Evolutionary conservation across 176 grass and related monocot genomes (phyloP), one percentile per base, ranked within the genome.

Genomic region (Lolium rigidum): DNA sequence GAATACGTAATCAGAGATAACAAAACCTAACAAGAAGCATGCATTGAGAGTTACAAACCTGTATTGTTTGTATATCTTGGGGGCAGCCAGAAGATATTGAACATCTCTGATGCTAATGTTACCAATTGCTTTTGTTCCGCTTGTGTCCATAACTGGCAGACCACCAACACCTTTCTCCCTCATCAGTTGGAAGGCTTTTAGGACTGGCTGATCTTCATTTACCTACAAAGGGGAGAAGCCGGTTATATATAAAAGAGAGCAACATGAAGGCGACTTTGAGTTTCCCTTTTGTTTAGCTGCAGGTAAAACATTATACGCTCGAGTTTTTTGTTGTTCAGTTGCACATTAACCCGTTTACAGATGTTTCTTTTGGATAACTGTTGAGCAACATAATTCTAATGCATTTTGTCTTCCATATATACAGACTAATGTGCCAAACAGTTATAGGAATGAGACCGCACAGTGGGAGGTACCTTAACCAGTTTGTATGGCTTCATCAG

Each of bases 91-190:
- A 90, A 99, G 97, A 93, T 97, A 99, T 28, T 99, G 97, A 17
- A 99, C 90, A 88, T 99, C 97, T 91, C 97, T 99, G 55, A 99
- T 94, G 77, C 97, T 99, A 81, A 99, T 97, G 58, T 99, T 99
- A 54, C 97, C 97, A 73, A 91, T 86, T 74, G 84, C 92, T 72
- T 85, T 79, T 31, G 87, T 76, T 51, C 94, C 92, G 76, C 85
- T 94, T 65, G 66, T 88, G 82, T 97, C 89, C 48, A 99, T 93
- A 43, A 99, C 97, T 55, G 97, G 97, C 67, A 99, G 71, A 25
- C 97, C 97, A 37, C 97, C 97, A 39, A 99, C 75, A 31, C 97
- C 97, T 31, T 91, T 99, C 80, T 93, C 79, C 77, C 92, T 88
- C 97, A 99, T 99, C 38, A 97, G 58, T 82, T 94, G 88, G 76